Evolutionary conservation across 768 basidiomycete species (phyloP).

Genomic region (Lactifluus subvellereus): DNA sequence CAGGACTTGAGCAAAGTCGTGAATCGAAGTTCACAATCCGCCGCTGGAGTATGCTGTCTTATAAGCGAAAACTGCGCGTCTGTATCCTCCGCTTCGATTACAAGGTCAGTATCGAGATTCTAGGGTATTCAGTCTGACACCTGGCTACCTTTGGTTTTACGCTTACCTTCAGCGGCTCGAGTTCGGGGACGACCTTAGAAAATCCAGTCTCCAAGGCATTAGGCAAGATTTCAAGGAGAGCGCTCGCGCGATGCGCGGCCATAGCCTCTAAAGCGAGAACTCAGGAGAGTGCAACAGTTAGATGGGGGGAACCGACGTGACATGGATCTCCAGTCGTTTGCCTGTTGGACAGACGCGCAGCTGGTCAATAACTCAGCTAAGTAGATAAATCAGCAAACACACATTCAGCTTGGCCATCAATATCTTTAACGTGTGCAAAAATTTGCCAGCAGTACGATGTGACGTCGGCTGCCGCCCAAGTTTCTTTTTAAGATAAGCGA

Average conservation of each 20-base stretch:
- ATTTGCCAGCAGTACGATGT: conserved; percentile 47
- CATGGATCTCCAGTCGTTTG: conserved; percentile 61
- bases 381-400: background rate
- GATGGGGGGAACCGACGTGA: too few species aligned
- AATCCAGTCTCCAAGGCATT: conserved; percentile 45
- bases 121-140: too few species aligned
- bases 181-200: conserved; percentile 40
- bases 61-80: too few species aligned
- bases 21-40: conserved; percentile 28
- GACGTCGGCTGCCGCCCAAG: conserved; percentile 47
- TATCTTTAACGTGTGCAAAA: conserved; percentile 52
- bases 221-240: conserved; percentile 38
- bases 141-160: too few species aligned
- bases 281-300: background rate
- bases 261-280: conserved; percentile 36
- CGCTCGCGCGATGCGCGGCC: too few species aligned
- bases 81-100: too few species aligned
- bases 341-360: conserved; percentile 33
- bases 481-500: conserved; percentile 29
- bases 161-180: conserved; percentile 46
- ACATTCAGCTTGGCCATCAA: too few species aligned
- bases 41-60: conserved; percentile 22
- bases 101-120: too few species aligned
- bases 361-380: background rate
- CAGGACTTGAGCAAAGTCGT: conserved; percentile 29